phyloP scores from a whole-genome alignment of 2,329 filamentous ascomycete genomes.

The Pseudogymnoascus sp. region DNA sequence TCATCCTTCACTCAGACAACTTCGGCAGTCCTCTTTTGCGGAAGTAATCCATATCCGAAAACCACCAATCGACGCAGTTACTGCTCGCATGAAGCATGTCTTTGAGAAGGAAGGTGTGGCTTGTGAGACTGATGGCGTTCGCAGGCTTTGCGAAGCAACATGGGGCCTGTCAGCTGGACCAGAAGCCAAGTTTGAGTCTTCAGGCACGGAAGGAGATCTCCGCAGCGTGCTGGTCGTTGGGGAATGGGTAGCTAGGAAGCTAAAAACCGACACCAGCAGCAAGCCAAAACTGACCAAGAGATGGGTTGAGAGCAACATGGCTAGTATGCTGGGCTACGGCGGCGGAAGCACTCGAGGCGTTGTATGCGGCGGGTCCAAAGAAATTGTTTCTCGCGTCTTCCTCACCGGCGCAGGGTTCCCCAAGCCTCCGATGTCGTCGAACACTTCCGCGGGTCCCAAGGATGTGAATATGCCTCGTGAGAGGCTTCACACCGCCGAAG shows the following conservation, averaged over 20 bases:
- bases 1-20: constrained; percentile 74
- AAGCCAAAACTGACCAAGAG: constrained; percentile 52
- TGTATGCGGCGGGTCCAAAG: constrained; percentile 62
- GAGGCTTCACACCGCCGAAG: constrained; percentile 63
- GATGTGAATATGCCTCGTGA: constrained; percentile 35
- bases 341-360: constrained; percentile 63
- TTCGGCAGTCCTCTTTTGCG: constrained; percentile 76
- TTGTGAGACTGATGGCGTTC: constrained; percentile 80
- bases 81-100: constrained; percentile 69
- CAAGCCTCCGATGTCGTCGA: constrained; percentile 23
- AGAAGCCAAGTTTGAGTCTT: constrained; percentile 58
- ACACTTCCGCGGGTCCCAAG: constrained; percentile 15
- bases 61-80: constrained; percentile 77
- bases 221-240: constrained; percentile 78
- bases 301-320: constrained; percentile 68
- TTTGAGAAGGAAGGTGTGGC: constrained; percentile 85
- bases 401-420: constrained; percentile 67
- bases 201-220: constrained; percentile 65
- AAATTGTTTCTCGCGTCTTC: constrained; percentile 72
- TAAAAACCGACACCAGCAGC: constrained; percentile 36
- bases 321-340: constrained; percentile 59
- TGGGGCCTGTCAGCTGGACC: constrained; percentile 72
- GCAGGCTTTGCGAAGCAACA: constrained; percentile 72
- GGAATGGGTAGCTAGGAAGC: constrained; percentile 73
- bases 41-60: constrained; percentile 90